phyloP scores from a whole-genome alignment of 352 stramenopile species.

The Discostella stelligera region DNA sequence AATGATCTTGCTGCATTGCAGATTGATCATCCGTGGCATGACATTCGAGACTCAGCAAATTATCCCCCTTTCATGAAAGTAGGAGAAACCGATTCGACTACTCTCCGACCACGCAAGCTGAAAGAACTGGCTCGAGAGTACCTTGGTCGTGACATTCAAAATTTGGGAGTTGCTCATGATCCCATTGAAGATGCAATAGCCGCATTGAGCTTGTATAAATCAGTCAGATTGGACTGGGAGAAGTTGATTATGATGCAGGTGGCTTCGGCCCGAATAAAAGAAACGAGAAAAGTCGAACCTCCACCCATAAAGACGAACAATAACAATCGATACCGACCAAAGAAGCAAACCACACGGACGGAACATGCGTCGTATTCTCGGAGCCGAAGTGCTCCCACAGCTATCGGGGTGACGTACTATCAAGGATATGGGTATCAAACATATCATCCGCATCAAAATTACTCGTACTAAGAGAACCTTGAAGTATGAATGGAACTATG shows the following conservation, averaged over 20 bases:
- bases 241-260: constrained; percentile 47
- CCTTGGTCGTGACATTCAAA: constrained; percentile 55
- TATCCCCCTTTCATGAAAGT: constrained; percentile 81
- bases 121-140: constrained; percentile 69
- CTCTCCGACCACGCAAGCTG: constrained; percentile 71
- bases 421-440: constrained; percentile 16
- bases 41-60: constrained; percentile 83
- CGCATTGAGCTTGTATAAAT: constrained; percentile 78
- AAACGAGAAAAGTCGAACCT: constrained; percentile 28
- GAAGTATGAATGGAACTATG: neutral
- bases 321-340: constrained; percentile 3
- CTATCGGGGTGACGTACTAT: constrained; percentile 13
- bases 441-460: constrained; percentile 6
- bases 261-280: constrained; percentile 25
- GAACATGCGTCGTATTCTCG: constrained; percentile 14
- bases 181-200: constrained; percentile 74
- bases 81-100: constrained; percentile 30
- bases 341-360: constrained; percentile 5
- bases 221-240: constrained; percentile 73
- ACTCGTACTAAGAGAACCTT: constrained; percentile 8
- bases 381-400: constrained; percentile 24
- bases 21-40: constrained; percentile 79
- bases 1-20: constrained; percentile 85
- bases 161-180: constrained; percentile 57
- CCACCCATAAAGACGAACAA: constrained; percentile 11